phyloP scores from a whole-genome alignment of 495 filamentous ascomycete genomes.

The Letharia columbiana region DNA sequence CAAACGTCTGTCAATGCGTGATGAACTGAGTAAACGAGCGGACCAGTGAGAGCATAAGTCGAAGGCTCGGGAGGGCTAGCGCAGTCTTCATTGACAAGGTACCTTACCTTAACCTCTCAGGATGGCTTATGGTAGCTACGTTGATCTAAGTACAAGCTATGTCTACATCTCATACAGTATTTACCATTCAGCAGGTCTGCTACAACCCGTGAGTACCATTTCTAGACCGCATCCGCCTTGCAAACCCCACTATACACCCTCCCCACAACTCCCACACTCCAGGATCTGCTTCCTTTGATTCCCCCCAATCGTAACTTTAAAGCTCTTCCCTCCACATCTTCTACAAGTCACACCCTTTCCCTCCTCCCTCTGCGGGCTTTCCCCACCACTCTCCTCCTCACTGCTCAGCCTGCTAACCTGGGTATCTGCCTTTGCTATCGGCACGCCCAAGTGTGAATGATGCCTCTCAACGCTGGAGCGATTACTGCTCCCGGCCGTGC shows the following conservation, averaged over 20 bases:
- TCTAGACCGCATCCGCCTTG: neutral
- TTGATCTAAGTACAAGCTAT: neutral
- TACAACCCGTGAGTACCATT: neutral
- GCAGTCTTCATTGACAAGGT: neutral
- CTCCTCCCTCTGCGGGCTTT: neutral
- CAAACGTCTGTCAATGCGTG: neutral
- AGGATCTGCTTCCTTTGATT: conserved; percentile 39
- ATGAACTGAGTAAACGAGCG: neutral
- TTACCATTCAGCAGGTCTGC: neutral
- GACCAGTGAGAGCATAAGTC: neutral
- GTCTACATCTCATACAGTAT: neutral
- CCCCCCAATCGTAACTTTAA: conserved; percentile 41
- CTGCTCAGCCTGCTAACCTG: conserved; percentile 38
- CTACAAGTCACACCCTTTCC: conserved; percentile 37
- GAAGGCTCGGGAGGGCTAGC: neutral
- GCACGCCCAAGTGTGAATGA: conserved; percentile 16
- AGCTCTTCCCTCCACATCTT: conserved; percentile 43
- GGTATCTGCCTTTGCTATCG: conserved; percentile 29
- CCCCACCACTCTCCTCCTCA: conserved; percentile 28
- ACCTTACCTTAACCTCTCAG: neutral
- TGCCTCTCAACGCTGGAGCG: conserved; percentile 18
- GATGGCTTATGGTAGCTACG: neutral
- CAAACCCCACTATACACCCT: conserved; percentile 14
- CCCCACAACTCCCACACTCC: conserved; percentile 45
- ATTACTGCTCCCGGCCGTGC: conserved; percentile 20